Evolutionary conservation across 108 stramenopile species (phyloP), one percentile per base, ranked within the genome.

Genomic region (Cyclotella atomus): DNA sequence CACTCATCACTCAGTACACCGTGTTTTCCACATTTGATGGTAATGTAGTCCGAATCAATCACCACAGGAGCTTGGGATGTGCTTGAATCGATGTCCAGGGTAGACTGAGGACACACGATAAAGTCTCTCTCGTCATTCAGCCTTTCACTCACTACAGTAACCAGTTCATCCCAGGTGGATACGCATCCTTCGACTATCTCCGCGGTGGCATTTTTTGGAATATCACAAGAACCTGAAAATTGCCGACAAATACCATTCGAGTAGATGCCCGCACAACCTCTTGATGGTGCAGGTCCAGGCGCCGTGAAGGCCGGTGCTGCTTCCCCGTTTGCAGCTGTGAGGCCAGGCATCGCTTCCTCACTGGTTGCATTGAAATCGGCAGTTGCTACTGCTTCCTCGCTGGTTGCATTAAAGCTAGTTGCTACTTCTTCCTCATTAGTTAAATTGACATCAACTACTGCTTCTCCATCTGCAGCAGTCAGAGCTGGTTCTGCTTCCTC

Each of bases 11-110:
- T 60, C 36, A 43, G 29, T 19, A 16, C 34, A 27, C 62, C 63
- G n/a, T 47, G 15, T 10, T 29, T 56, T 24, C 80, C 80, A 20
- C 80, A 81, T 34, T 74, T 68, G 45, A 81, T 67, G 7, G 73
- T 70, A 15, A 73, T 65, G 45, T 61, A 65, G 25, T 70, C 68
- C 15, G 55, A 45, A 53, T 75, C 73, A 61, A 81, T 70, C 21
- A 81, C 64, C 16, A 75, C 73, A 0, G 80, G 80, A 15, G 33
- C 43, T 30, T 65, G 36, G 0, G 45, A 1, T 49, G 27, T 21
- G 21, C 64, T 65, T 1, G 64, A 23, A 19, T 54, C 56, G 8
- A 67, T 68, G 24, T 61, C 49, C 52, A 81, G 38, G 23, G 64
- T 66, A 14, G 68, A 19, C 0, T 27, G 17, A 29, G 80, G 80